A percentile compares a stretch with the other conserved stretches of the same genome.
These are phyloP conservation scores for Taiozyma sp. DNA, from an alignment of 1,139 yeast genomes.

Conservation along the genomic window DNA sequence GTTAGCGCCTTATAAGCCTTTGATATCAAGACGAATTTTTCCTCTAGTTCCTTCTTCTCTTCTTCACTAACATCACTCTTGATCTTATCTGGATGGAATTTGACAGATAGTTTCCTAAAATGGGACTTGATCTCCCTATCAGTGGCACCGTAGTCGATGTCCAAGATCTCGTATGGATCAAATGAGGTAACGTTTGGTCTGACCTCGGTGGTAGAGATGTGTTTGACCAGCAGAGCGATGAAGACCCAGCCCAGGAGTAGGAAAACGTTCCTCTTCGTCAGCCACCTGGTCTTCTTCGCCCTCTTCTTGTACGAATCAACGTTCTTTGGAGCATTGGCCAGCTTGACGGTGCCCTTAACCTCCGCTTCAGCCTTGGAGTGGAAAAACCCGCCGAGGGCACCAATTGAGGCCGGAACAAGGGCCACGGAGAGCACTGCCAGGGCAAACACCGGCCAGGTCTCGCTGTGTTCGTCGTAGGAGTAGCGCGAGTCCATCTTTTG, in stretches of 20 bases:
- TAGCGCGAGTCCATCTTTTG: conserved; percentile 33
- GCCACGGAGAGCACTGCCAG: conserved; percentile 66
- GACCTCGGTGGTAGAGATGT: conserved; percentile 40
- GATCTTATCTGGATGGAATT: conserved; percentile 92
- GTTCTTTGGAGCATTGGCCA: conserved; percentile 1
- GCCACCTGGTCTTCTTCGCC: conserved; percentile 33
- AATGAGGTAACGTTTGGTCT: conserved; percentile 48
- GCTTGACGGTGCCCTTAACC: neutral
- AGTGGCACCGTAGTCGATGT: conserved; percentile 61
- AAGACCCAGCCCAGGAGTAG: conserved; percentile 66
- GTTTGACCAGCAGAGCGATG: conserved; percentile 46
- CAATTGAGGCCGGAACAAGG: conserved; percentile 64
- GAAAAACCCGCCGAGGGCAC: neutral
- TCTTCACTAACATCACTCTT: conserved; percentile 57
- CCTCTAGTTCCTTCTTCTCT: conserved; percentile 59
- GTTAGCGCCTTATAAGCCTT: conserved; percentile 95
- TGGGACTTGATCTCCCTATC: conserved; percentile 79
- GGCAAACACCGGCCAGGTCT: conserved; percentile 94
- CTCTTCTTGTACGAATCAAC: conserved; percentile 37
- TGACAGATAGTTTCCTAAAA: conserved; percentile 81
- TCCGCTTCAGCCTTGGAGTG: neutral
- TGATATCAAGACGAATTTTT: conserved; percentile 73
- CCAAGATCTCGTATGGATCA: conserved; percentile 90
- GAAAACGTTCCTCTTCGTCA: conserved; percentile 42
- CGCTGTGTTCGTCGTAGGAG: conserved; percentile 82